Base-by-base conservation (phyloP, 176 grass and related monocot genomes). In the Eragrostis nindensis region DNA sequence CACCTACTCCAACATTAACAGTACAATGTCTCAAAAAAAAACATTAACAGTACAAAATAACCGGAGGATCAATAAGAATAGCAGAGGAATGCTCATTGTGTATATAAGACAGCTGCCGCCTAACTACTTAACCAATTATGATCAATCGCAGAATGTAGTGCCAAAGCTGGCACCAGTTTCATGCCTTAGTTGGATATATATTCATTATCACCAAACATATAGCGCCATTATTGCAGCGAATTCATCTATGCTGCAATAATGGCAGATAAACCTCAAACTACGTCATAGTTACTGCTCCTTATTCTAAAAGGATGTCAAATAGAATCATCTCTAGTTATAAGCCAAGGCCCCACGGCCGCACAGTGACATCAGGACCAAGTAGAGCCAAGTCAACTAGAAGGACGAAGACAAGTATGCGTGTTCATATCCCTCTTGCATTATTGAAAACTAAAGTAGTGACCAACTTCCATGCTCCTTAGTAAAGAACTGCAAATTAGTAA, bases 331-430 rank as follows among this genome's bases (percentile, higher is more conserved):
- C 19, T 64, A 26, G 24, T 15, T 66, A 57, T 45, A 68, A 46
- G 49, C 56, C 27, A 59, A 68, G 26, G 72, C 1, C 62, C 72
- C 21, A 36, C 6, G 38, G 11, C 9, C 9, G 22, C 29, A 38
- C 25, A 76, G 14, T 19, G 29, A 32, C 11, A 54, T 6, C 56
- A 78, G 74, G 49, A 24, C n/a, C 21, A 66, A 63, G 19, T 41
- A 18, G 24, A 48, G 19, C 17, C 67, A 36, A 7, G 80, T 82
- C 79, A 81, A 82, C 57, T 82, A 46, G 22, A 50, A 61, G 41
- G 14, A 81, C 26, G 62, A 62, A 78, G 45, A 67, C 1, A 67
- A 66, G 5, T 32, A 36, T 67, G 36, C 13, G 15, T 19, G 72
- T 68, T 59, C 72, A 67, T 16, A 44, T 22, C 1, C 13, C 30